Evolutionary conservation across 106 monocot genomes (phyloP), one percentile per base, ranked within the genome.

Genomic region (Acanthochlamys bracteata): DNA sequence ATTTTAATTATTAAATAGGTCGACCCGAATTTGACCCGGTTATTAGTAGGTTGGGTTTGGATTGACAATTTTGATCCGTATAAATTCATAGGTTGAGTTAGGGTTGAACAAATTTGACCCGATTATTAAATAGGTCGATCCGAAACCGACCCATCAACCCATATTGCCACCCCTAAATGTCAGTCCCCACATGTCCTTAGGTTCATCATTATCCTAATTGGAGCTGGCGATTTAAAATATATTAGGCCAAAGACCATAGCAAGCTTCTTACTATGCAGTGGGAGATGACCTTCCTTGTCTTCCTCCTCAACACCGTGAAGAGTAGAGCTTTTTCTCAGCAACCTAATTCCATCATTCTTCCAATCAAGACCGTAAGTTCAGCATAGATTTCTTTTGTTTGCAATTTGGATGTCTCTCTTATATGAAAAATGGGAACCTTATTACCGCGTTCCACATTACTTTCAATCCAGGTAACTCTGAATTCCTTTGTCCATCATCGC

Each of bases 241-340:
- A 83, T 66, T 17, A 91, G 69, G n/a, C 75, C 54, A 59, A 91
- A 91, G 4, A 75, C 83, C 24, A 86, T 83, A 7, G 86, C 90
- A 21, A 91, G 73, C 73, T 91, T 91, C 67, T 91, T 86, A 42
- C 86, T 83, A 61, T 91, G 90, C 10, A 76, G 78, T 15, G 76
- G 67, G 20, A 91, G 83, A 62, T 91, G 90, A 12, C 80, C 71
- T 47, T 77, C 90, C 65, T 85, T 91, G 68, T 91, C 90, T 61
- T 91, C 90, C 60, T 89, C 89, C 71, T 91, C 90, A 19, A 91
- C 78, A 72, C 86, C 90, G 67, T 92, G 91, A 14, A 92, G 74
- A 43, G 91, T 81, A 63, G 76, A 39, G 47, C 81, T 81, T 6
- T n/a, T 57, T 76, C 21, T 78, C 81, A 8, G 84, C 69, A 24